Conservation (phyloP, 192 early-diverging fungal genomes). For the Gigaspora rosea region DNA sequence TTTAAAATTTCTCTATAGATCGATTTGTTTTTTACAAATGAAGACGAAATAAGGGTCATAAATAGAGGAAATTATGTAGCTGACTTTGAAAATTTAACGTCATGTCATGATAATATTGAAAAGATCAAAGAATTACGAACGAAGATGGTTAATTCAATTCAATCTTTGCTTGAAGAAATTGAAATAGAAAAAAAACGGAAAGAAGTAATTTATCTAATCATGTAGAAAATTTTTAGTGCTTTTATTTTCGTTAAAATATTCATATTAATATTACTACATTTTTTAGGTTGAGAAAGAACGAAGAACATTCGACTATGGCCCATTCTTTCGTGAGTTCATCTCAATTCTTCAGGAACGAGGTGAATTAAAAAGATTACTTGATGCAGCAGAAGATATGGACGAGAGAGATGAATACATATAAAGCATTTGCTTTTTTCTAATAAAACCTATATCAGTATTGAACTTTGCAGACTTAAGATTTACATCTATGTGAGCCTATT, state of each 20-base stretch:
- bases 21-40: neutral
- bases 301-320: constrained; percentile 9
- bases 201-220: neutral
- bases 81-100: neutral
- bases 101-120: neutral
- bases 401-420: neutral
- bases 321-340: constrained; percentile 25
- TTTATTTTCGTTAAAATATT: neutral
- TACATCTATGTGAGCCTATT: too few species aligned
- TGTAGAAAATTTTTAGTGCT: neutral
- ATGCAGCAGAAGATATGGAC: neutral
- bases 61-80: neutral
- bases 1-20: neutral
- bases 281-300: constrained; percentile 16
- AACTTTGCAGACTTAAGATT: too few species aligned
- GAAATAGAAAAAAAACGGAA: neutral
- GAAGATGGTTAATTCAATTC: neutral
- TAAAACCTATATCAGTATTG: too few species aligned
- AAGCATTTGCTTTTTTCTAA: too few species aligned
- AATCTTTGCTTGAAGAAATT: neutral
- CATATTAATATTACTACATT: neutral
- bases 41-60: neutral
- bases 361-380: constrained; percentile 1
- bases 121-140: constrained; percentile 1
- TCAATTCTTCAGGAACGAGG: constrained; percentile 16